phyloP scores from a whole-genome alignment of 441 rosid species.

The Macaranga tanarius region DNA sequence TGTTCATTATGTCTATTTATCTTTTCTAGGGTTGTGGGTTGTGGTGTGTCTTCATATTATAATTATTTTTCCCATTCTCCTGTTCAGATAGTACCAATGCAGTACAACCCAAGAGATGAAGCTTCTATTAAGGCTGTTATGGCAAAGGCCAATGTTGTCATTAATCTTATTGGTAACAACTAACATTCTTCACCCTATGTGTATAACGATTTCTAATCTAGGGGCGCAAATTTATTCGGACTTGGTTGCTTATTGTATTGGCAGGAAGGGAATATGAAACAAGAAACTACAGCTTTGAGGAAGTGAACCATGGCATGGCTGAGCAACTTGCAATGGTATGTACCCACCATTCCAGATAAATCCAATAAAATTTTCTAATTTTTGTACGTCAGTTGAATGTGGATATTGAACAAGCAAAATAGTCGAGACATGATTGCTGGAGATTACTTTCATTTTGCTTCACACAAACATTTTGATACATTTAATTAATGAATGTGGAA shows the following conservation, averaged over 20 bases:
- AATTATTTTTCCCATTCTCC: constrained; percentile 17
- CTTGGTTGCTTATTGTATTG: not conserved
- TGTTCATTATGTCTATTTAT: not conserved
- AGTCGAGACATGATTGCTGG: not conserved
- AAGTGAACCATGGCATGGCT: constrained; percentile 80
- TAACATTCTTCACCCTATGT: constrained; percentile 2
- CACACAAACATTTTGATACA: not conserved
- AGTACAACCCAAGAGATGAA: constrained; percentile 88
- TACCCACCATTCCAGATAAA: constrained; percentile 15
- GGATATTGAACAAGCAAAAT: constrained; percentile 1
- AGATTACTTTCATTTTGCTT: not conserved
- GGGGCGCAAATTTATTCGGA: constrained; percentile 12
- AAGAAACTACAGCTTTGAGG: constrained; percentile 94
- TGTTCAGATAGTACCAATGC: constrained; percentile 90
- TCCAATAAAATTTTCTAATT: not conserved
- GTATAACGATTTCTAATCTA: constrained; percentile 6
- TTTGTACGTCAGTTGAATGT: not conserved
- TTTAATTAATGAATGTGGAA: not conserved
- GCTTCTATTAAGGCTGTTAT: constrained; percentile 90
- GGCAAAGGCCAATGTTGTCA: constrained; percentile 98
- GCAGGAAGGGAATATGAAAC: constrained; percentile 68
- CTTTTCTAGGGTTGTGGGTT: constrained; percentile 5
- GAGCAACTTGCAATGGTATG: constrained; percentile 81
- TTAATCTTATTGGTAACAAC: constrained; percentile 84
- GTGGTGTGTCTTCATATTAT: not conserved